These are phyloP conservation scores for Trematosphaeria pertusa DNA, from an alignment of 2,329 filamentous ascomycete species.

Conservation along the genomic window DNA sequence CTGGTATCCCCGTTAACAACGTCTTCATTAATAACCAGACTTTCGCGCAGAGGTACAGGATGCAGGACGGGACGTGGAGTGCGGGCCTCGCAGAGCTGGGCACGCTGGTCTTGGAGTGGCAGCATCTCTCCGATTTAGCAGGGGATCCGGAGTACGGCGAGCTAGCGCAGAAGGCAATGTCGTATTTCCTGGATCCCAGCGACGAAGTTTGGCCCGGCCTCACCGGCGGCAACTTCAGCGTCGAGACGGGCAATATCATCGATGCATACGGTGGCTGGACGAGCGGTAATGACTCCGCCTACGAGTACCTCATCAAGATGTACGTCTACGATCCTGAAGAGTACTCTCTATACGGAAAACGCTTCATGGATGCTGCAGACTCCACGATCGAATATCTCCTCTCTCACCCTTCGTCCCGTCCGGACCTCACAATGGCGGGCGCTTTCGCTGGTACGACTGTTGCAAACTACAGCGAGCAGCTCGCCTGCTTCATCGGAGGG, in stretches of 20 bases:
- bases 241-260: slow-evolving; percentile 30
- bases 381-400: slow-evolving; percentile 38
- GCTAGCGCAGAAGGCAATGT: slow-evolving; percentile 70
- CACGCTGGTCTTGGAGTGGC: slow-evolving; percentile 81
- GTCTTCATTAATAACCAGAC: slow-evolving; percentile 65
- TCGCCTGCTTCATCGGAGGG: slow-evolving; percentile 41
- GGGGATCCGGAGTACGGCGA: slow-evolving; percentile 68
- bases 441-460: slow-evolving; percentile 26
- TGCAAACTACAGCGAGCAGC: slow-evolving; percentile 30
- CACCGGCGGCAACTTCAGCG: slow-evolving; percentile 32
- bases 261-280: slow-evolving; percentile 40
- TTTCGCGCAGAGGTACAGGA: slow-evolving; percentile 50
- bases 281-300: slow-evolving; percentile 37
- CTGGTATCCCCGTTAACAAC: slow-evolving; percentile 73
- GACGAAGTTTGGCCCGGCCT: slow-evolving; percentile 36
- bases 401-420: slow-evolving; percentile 34
- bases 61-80: slow-evolving; percentile 41
- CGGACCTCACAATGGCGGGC: slow-evolving; percentile 37
- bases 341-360: slow-evolving; percentile 33
- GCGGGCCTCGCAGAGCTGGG: slow-evolving; percentile 78
- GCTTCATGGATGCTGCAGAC: slow-evolving; percentile 36
- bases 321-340: slow-evolving; percentile 38
- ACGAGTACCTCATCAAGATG: slow-evolving; percentile 45
- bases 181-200: slow-evolving; percentile 70
- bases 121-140: slow-evolving; percentile 75